Percentiles rank a stretch among this genome's conserved stretches.
phyloP scores from a whole-genome alignment of 2,329 filamentous ascomycete species.

The Clarireedia homoeocarpa region DNA sequence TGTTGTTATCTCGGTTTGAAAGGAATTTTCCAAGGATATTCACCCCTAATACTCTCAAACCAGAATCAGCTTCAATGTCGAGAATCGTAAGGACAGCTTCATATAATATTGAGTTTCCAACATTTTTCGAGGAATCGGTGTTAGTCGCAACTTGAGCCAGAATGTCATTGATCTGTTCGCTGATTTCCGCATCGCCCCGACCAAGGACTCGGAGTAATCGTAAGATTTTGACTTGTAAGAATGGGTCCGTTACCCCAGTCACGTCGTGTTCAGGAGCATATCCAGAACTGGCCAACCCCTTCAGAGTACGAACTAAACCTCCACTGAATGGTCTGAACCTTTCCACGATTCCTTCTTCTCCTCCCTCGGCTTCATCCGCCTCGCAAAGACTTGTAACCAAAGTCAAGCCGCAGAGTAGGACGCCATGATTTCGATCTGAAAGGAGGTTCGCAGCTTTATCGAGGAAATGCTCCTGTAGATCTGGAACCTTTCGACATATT shows the following conservation, averaged over 20 bases:
- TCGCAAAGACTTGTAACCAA: slow-evolving; percentile 89
- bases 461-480: slow-evolving; percentile 92
- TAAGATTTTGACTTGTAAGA: slow-evolving; percentile 94
- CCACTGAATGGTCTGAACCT: slow-evolving; percentile 85
- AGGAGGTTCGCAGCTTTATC: slow-evolving; percentile 87
- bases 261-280: slow-evolving; percentile 98
- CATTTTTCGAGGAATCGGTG: slow-evolving; percentile 96
- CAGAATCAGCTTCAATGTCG: slow-evolving; percentile 96
- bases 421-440: slow-evolving; percentile 91
- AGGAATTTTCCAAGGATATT: slow-evolving; percentile 98
- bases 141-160: slow-evolving; percentile 96
- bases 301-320: slow-evolving; percentile 80
- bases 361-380: slow-evolving; percentile 84
- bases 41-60: slow-evolving; percentile 85
- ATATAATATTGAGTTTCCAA: slow-evolving; percentile 96
- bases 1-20: slow-evolving; percentile 98
- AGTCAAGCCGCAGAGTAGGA: slow-evolving; percentile 85
- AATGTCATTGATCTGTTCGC: slow-evolving; percentile 98
- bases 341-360: slow-evolving; percentile 83
- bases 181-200: slow-evolving; percentile 77
- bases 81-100: slow-evolving; percentile 95
- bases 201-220: slow-evolving; percentile 78
- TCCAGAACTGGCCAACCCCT: slow-evolving; percentile 86
- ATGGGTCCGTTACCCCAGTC: slow-evolving; percentile 94
- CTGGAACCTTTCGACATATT: slow-evolving; percentile 95